These are phyloP conservation scores for Pistacia vera DNA, from an alignment of 345 rosid genomes.

Conservation along the genomic window DNA sequence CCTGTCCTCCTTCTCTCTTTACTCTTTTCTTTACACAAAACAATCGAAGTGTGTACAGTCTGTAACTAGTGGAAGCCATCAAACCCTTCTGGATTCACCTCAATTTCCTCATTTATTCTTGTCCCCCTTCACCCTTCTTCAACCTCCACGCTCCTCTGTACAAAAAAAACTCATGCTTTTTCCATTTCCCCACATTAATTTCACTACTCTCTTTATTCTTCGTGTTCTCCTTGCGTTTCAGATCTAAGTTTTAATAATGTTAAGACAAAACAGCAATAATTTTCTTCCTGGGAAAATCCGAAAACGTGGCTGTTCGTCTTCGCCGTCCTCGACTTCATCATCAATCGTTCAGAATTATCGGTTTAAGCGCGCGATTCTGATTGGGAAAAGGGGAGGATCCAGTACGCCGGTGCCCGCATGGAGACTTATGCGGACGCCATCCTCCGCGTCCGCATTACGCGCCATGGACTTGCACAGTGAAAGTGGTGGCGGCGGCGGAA, in stretches of 20 bases:
- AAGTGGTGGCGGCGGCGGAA: slow-evolving; percentile 30
- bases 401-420: slow-evolving; percentile 86
- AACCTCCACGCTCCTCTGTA: neutral
- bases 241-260: slow-evolving; percentile 52
- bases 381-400: slow-evolving; percentile 87
- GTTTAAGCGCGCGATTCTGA: slow-evolving; percentile 81
- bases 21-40: neutral
- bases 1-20: neutral
- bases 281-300: slow-evolving; percentile 82
- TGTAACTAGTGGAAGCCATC: slow-evolving; percentile 11
- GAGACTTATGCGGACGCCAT: slow-evolving; percentile 71
- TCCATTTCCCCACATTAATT: too few species aligned
- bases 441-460: slow-evolving; percentile 58
- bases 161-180: neutral
- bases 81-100: neutral
- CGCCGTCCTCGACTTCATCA: slow-evolving; percentile 91
- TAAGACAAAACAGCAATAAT: slow-evolving; percentile 58
- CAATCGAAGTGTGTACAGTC: neutral
- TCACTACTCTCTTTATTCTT: neutral
- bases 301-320: slow-evolving; percentile 84
- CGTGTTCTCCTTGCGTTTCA: slow-evolving; percentile 9
- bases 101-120: slow-evolving; percentile 5
- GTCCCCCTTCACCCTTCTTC: too few species aligned
- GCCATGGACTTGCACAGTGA: slow-evolving; percentile 58
- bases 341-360: slow-evolving; percentile 72